A percentile compares a stretch with the other conserved stretches of the same genome.
Conservation (phyloP, 768 basidiomycete genomes). For the Trametes punicea region DNA sequence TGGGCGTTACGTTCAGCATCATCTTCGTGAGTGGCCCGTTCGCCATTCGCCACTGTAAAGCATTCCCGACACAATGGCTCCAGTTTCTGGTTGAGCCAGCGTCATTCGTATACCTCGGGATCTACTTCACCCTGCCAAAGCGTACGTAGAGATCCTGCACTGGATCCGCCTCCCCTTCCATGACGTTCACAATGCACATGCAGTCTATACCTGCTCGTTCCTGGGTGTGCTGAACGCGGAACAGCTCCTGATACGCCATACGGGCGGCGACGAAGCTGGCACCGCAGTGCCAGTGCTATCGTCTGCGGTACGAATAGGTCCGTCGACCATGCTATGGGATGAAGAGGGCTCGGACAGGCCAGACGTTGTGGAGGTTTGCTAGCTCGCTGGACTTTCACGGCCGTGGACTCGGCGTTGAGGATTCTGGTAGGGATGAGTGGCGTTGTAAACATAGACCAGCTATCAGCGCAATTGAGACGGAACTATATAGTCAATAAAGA, state of each 20-base stretch:
- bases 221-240: conserved; percentile 8
- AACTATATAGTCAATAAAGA: no score
- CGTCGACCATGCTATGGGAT: background rate
- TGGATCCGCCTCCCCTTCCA: background rate
- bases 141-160: background rate
- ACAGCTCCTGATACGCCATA: conserved; percentile 1
- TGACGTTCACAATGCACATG: background rate
- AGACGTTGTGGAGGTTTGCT: background rate
- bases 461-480: no score
- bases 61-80: background rate
- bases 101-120: background rate
- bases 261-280: background rate
- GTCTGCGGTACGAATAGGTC: conserved; percentile 4
- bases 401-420: no score
- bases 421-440: no score
- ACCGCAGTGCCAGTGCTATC: background rate
- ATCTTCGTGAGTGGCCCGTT: background rate
- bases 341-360: background rate
- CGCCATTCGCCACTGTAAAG: no score
- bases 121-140: conserved; percentile 1
- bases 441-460: no score
- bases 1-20: background rate
- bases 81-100: background rate
- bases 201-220: conserved; percentile 9
- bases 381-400: no score